Base-by-base conservation (phyloP, 2,329 filamentous ascomycete genomes). In the Tolypocladium cylindrosporum region DNA sequence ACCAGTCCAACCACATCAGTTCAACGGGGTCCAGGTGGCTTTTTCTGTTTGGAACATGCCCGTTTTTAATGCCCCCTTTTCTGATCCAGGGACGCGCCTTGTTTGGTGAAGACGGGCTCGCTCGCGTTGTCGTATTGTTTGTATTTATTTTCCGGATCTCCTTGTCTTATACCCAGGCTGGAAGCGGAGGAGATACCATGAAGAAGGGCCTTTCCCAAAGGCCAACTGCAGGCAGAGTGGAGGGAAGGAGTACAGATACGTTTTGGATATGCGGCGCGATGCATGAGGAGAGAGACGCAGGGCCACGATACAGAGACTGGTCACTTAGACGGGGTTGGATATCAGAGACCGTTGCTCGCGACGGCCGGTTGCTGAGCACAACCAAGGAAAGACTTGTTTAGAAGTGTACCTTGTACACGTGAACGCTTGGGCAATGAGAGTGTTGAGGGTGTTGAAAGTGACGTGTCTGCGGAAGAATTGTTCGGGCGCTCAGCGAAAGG, bases 101-200 rank as follows among this genome's bases (percentile, higher is more conserved):
- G 19, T 37, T 52, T 36, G 48, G 9, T 31, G 10, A 36, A 37
- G 31, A 52, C 19, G 7, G 48, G 31, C 31, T 52, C 31, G 53
- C 24, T 8, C 16, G 53, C 24, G 7, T 42, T 42, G 19, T 34
- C 40, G 39, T 43, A n/a, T 34, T 27, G 16, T 24, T 42, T 55
- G 39, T 34, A 41, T 52, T 21, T 36, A 27, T 21, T 37, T 36
- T 14, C 37, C 16, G 16, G 55, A 24, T 54, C 56, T 51, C 57
- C 56, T 63, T 58, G 60, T 57, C 54, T 60, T 51, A 59, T 55
- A 41, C 57, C 51, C 56, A 56, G 57, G 59, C 42, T 56, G 61
- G 61, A 59, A 61, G 60, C 57, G 63, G 61, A 63, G 63, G 63
- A 64, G 57, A 64, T 64, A 63, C 62, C 63, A 63, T 37, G 48